phyloP scores from a whole-genome alignment of 495 filamentous ascomycete species.

The Chlorociboria aeruginascens region DNA sequence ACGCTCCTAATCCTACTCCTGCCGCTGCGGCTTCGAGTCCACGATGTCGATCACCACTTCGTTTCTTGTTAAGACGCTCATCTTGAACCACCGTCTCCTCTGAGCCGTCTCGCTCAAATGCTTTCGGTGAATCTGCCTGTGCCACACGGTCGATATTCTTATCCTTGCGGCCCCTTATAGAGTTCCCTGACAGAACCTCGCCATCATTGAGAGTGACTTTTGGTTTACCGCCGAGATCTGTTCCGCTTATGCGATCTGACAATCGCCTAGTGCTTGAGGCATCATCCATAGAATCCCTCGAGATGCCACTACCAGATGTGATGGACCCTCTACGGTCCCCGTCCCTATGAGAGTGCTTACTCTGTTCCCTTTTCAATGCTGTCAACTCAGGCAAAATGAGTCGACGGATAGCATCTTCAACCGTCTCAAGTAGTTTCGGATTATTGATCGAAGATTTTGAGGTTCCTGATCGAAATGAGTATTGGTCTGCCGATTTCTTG shows the following conservation, averaged over 20 bases:
- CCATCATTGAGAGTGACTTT: conserved; percentile 52
- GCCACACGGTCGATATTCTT: conserved; percentile 32
- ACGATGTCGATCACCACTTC: conserved; percentile 41
- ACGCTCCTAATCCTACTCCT: conserved; percentile 39
- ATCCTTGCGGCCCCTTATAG: conserved; percentile 36
- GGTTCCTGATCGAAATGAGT: conserved; percentile 62
- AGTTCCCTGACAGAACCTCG: conserved; percentile 46
- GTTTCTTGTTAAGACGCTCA: conserved; percentile 39
- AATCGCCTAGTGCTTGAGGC: conserved; percentile 35
- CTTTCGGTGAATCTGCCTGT: conserved; percentile 12
- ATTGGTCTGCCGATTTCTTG: conserved; percentile 58
- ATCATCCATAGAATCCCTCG: conserved; percentile 42
- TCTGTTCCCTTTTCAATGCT: conserved; percentile 81
- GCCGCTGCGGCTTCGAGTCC: conserved; percentile 42
- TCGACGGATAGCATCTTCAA: conserved; percentile 89
- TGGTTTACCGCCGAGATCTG: conserved; percentile 50
- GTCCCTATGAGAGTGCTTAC: conserved; percentile 30
- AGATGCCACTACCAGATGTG: conserved; percentile 46
- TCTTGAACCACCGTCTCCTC: conserved; percentile 38
- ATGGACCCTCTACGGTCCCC: conserved; percentile 52
- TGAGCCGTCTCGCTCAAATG: conserved; percentile 18
- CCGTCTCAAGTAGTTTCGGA: conserved; percentile 84
- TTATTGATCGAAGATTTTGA: conserved; percentile 90
- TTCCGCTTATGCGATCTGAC: conserved; percentile 58
- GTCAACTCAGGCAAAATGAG: conserved; percentile 87